Percentiles rank a stretch among this genome's conserved stretches.
Evolutionary conservation across 805 yeast species (phyloP).

Genomic region (Lachancea fermentati): DNA sequence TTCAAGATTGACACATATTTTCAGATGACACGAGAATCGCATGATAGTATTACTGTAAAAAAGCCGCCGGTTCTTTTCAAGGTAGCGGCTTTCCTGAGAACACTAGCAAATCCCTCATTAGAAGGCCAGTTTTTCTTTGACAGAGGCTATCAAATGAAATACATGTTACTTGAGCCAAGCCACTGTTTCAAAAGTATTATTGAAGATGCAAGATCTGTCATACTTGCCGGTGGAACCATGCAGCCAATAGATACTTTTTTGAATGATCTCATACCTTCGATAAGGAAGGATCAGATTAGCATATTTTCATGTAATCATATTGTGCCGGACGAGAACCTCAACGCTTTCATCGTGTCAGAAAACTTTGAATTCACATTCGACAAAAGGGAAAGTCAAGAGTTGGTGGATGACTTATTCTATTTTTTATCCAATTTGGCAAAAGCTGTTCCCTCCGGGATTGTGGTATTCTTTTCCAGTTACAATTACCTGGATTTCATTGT

Average conservation of each 20-base stretch:
- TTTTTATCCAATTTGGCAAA: slow-evolving; percentile 29
- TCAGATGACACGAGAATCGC: slow-evolving; percentile 9
- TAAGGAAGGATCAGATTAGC: slow-evolving; percentile 56
- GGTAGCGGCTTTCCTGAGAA: slow-evolving; percentile 55
- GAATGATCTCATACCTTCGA: slow-evolving; percentile 2
- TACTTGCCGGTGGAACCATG: slow-evolving; percentile 84
- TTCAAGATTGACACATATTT: slow-evolving; percentile 75
- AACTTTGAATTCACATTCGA: slow-evolving; percentile 65
- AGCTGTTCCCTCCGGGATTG: slow-evolving; percentile 66
- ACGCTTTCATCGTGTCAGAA: slow-evolving; percentile 47
- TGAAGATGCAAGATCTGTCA: slow-evolving; percentile 58
- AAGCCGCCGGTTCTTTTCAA: slow-evolving; percentile 56
- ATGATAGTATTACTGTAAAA: slow-evolving; percentile 4
- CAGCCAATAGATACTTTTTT: slow-evolving; percentile 5
- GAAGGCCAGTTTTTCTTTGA: slow-evolving; percentile 76
- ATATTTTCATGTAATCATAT: slow-evolving; percentile 78
- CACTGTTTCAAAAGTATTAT: slow-evolving; percentile 61
- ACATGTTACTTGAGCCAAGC: slow-evolving; percentile 76
- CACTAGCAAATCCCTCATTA: slow-evolving; percentile 64
- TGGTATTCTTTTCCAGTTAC: slow-evolving; percentile 82
- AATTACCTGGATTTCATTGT: slow-evolving; percentile 53
- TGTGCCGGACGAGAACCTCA: slow-evolving; percentile 63
- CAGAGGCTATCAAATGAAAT: slow-evolving; percentile 42
- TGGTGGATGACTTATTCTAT: slow-evolving; percentile 42
- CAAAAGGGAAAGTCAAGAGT: slow-evolving; percentile 42